A percentile compares a stretch with the other conserved stretches of the same genome.
Conservation (phyloP, 331 rosid genomes). For the Quercus tomentella region DNA sequence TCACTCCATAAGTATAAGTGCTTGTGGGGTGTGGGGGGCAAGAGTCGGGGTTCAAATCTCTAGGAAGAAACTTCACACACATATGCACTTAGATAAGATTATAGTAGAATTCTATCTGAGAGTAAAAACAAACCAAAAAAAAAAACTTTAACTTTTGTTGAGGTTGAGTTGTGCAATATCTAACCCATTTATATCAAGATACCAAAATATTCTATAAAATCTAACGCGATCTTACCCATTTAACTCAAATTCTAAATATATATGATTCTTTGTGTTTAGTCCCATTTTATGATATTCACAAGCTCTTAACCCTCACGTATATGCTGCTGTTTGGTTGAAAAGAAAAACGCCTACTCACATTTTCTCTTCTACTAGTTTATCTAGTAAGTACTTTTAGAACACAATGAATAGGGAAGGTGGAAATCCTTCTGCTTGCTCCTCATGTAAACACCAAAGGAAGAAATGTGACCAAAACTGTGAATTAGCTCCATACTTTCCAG, state of each 20-base stretch:
- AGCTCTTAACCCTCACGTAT: too few relatives aligned
- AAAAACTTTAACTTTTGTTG: too few relatives aligned
- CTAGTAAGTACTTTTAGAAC: not conserved
- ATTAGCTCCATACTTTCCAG: slow-evolving; percentile 24
- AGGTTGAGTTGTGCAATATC: not conserved
- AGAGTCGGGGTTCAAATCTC: accelerated
- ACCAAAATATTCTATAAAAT: not conserved
- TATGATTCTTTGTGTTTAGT: too few relatives aligned
- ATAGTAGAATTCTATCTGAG: too few relatives aligned
- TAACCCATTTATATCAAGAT: not conserved
- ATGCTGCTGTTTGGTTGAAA: not conserved
- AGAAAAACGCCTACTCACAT: not conserved
- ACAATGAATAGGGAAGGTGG: not conserved
- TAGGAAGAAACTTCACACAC: accelerated
- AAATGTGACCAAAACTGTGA: slow-evolving; percentile 20
- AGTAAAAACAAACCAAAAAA: too few relatives aligned
- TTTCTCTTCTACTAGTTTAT: not conserved
- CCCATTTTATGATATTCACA: too few relatives aligned
- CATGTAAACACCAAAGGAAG: slow-evolving; percentile 25
- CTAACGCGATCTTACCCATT: not conserved
- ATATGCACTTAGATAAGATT: too few relatives aligned
- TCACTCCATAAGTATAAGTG: too few relatives aligned
- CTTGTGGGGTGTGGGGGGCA: too few relatives aligned
- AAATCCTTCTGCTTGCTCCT: slow-evolving; percentile 13
- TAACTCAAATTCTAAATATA: not conserved